Base-by-base conservation (phyloP, 1,139 yeast genomes). In the Blastobotrys proliferans region DNA sequence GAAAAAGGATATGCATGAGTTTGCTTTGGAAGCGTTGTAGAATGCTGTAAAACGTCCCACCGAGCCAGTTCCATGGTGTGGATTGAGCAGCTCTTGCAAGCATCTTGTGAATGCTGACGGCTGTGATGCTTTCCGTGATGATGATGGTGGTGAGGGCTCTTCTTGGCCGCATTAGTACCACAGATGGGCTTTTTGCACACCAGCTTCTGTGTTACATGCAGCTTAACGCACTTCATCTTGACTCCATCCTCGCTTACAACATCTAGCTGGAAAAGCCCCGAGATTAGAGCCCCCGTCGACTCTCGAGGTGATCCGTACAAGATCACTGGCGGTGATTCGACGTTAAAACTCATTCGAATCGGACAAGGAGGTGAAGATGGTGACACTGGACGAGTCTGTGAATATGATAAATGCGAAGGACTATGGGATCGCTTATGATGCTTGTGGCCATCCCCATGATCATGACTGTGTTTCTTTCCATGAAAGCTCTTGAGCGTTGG, bases 1-100 rank as follows among this genome's bases (percentile, higher is more conserved):
- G 95, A 83, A 60, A 94, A 92, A 1, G 98, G 99, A 60, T 86
- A 92, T 1, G 86, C 88, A 56, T 92, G 96, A 18, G 73, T 69
- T 1, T 92, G 94, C 22, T 53, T 55, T 9, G 72, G 63, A 52
- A 87, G 76, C 5, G 70, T 67, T 2, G 81, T 73, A 1, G 75
- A 68, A 16, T 72, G 69, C 3, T 77, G 68, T 41, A 92, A 72
- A 14, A 92, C 84, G 54, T 87, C 90, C 99, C 99, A 94, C 44
- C 82, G 69, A 25, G 95, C 94, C 52, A 94, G 68, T 37, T 79
- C 83, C 8, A 77, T 77, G 4, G 67, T 65, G 45, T 74, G 72
- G 1, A 62, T 61, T 21, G 68, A 66, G 62, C 97, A 87, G 26
- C 76, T 71, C 25, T 68, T 49, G 47, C 65, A 46, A 11, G 11